phyloP scores from a whole-genome alignment of 148 eudicot genomes.

The Gaultheria prostrata region DNA sequence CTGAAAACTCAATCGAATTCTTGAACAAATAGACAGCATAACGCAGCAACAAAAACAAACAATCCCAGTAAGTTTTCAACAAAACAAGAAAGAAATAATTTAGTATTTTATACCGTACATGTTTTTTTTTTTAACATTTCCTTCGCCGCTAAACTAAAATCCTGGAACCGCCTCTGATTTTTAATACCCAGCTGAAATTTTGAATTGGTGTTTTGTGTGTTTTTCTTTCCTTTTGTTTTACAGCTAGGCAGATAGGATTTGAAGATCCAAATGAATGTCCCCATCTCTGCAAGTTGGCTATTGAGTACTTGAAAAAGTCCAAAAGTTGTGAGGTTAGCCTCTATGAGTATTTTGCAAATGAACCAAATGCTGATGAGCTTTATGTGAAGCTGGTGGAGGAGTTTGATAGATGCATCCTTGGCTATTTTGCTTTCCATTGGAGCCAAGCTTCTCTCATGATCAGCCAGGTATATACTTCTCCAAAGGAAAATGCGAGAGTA shows the following conservation, averaged over 20 bases:
- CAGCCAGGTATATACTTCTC: constrained; percentile 42
- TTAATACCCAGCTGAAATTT: not conserved
- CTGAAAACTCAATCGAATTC: no score
- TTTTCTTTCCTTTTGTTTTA: not conserved
- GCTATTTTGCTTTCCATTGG: constrained; percentile 83
- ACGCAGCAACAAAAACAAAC: no score
- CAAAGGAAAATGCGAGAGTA: no score
- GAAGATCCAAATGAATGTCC: constrained; percentile 67
- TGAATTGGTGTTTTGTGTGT: not conserved
- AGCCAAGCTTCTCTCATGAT: constrained; percentile 58
- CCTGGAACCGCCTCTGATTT: no score
- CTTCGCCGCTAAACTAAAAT: no score
- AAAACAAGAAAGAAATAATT: no score
- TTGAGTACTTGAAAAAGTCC: constrained; percentile 56
- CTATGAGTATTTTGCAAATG: constrained; percentile 52
- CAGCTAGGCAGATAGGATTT: constrained; percentile 90
- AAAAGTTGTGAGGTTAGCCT: constrained; percentile 52
- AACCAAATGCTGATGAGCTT: constrained; percentile 42
- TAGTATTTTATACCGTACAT: no score
- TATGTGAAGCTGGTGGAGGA: constrained; percentile 75
- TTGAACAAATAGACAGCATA: no score
- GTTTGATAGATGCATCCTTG: constrained; percentile 75
- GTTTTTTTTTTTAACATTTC: no score
- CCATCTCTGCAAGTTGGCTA: constrained; percentile 49
- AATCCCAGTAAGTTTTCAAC: no score